Evolutionary conservation across 2,329 filamentous ascomycete genomes (phyloP), one percentile per base, ranked within the genome.

Genomic region (Penicillium sp.): DNA sequence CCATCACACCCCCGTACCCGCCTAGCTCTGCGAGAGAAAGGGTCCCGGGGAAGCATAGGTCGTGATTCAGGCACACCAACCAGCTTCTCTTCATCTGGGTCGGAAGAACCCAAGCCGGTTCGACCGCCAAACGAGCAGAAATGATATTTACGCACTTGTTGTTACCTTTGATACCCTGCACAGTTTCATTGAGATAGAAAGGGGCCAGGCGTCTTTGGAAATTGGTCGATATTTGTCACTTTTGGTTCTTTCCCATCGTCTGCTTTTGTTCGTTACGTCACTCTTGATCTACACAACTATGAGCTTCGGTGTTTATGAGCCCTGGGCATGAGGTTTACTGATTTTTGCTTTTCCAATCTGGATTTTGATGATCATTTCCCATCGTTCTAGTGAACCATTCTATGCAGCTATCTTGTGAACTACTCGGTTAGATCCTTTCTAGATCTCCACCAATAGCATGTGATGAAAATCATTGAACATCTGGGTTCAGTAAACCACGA

Each of bases 1-100:
- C 61, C 68, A 1, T 64, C 65, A 1, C 56, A 58, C 32, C 54
- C 55, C 13, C 60, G 47, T 31, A 58, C 55, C 8, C 53, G 59
- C 14, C 47, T 63, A 27, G 47, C 58, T 5, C 45, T 61, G 10
- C 51, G 59, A 17, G 57, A 57, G 30, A 55, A 54, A 26, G 47
- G 46, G 6, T 52, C 51, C 3, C 48, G 54, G 42, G 54, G 47
- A 29, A 62, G 54, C 35, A 39, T 58, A 13, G 54, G 54, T 29
- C 44, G 46, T 27, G 57, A 58, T 14, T 42, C 38, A 6, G 43
- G 47, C 7, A 54, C 54, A 10, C 51, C 56, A 17, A 48, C 46
- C 28, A 58, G 56, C 33, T 30, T 45, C 25, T 54, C 55, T 2
- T 59, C 53, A 5, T 55, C 52, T 3, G 47, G 46, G 26, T 51